Base-by-base conservation (phyloP, 2,329 filamentous ascomycete genomes). In the Byssothecium circinans region DNA sequence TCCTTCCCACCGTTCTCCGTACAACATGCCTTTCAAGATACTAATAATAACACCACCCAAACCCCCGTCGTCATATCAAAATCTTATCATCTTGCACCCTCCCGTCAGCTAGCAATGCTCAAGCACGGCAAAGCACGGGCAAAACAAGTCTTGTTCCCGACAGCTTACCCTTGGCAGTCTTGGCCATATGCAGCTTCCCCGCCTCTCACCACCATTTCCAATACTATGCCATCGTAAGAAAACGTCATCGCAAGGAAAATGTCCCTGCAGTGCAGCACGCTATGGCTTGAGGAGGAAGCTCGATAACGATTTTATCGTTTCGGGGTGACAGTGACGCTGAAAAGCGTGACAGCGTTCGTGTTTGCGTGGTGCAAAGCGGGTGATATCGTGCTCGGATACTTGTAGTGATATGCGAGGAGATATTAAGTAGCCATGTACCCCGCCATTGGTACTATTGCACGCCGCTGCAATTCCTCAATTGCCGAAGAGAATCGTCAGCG, bases 221-320 rank as follows among this genome's bases (percentile, higher is more conserved):
- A n/a, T 15, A 25, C 12, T 14, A 27, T 17, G 34, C 29, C 3
- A 17, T 23, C 27, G 23, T 23, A 10, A 7, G 15, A 12, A 27
- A 8, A 45, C 43, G 43, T 45, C 43, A 45, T 40, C 18, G 33
- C 27, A 23, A 34, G 11, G 36, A 35, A 22, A 33, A 25, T 17
- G 36, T 23, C 40, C 36, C 36, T 45, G 43, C 34, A 38, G 43
- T 34, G 10, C 25, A 39, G 18, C 19, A 22, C 43, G 36, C 43
- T 45, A 45, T 34, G 43, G 43, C 43, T 41, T 8, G 39, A 40
- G 10, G 11, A 45, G 43, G 43, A 40, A 45, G 43, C 43, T 45
- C 43, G 15, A 12, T 25, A 45, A 37, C 20, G 32, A n/a, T 14
- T 20, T 11, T n/a, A 10, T 18, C 32, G 22, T 30, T 29, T 35